Conservation (phyloP, 257 asterid species). For the Gentiana dahurica region DNA sequence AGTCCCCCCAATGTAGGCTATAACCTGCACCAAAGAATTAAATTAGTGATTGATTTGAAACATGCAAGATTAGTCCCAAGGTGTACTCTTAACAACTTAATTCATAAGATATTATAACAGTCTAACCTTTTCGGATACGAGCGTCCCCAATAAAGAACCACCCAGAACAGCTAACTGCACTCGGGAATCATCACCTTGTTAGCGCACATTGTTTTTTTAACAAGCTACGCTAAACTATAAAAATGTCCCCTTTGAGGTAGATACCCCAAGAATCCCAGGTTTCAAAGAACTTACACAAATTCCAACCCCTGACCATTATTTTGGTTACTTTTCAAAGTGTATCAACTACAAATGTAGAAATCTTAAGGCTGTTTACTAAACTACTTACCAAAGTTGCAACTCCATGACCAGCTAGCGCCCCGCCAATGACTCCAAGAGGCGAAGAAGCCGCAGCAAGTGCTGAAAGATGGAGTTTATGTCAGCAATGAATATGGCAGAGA, state of each 20-base stretch:
- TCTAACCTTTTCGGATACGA: constrained; percentile 82
- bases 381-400: constrained; percentile 66
- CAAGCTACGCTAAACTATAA: too few relatives aligned
- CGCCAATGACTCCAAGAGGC: constrained; percentile 95
- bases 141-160: constrained; percentile 86
- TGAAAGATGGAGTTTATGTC: constrained; percentile 20
- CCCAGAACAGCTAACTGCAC: constrained; percentile 96
- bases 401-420: constrained; percentile 97
- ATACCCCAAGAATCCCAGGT: too few relatives aligned
- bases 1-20: constrained; percentile 73
- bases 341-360: too few relatives aligned
- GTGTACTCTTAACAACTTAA: neutral
- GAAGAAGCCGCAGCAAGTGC: constrained; percentile 99
- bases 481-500: constrained; percentile 7
- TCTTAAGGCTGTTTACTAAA: neutral
- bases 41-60: too few relatives aligned
- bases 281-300: too few relatives aligned
- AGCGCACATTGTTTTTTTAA: too few relatives aligned
- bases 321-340: too few relatives aligned
- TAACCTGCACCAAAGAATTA: constrained; percentile 25
- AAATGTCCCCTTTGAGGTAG: too few relatives aligned
- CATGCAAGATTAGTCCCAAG: too few relatives aligned
- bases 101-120: neutral
- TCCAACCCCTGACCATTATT: too few relatives aligned
- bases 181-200: neutral